phyloP scores from a whole-genome alignment of 768 basidiomycete species.

The Psilocybe cubensis region DNA sequence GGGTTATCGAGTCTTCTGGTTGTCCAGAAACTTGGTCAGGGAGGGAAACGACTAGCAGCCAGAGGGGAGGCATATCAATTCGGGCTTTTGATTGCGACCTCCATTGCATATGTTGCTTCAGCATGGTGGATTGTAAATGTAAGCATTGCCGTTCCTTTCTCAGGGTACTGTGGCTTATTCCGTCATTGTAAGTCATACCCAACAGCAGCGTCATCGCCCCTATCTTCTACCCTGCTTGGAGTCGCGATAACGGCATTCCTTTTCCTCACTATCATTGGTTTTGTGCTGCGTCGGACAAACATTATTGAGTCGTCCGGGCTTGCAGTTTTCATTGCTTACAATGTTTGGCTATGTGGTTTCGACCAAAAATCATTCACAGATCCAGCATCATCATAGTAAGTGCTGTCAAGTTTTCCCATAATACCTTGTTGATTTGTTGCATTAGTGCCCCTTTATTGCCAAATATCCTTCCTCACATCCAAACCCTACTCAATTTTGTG shows the following conservation, averaged over 20 bases:
- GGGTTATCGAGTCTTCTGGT: constrained; percentile 84
- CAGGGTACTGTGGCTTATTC: constrained; percentile 12
- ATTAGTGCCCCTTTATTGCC: constrained; percentile 72
- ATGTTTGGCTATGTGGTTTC: constrained; percentile 88
- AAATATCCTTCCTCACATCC: constrained; percentile 81
- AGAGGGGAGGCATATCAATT: constrained; percentile 81
- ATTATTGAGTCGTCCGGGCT: constrained; percentile 91
- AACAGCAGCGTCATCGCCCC: constrained; percentile 78
- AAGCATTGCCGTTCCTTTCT: constrained; percentile 31
- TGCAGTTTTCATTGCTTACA: constrained; percentile 87
- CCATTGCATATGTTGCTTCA: constrained; percentile 78
- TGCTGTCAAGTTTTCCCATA: constrained; percentile 15
- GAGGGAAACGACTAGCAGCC: constrained; percentile 69
- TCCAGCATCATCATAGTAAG: constrained; percentile 78
- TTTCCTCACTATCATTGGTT: constrained; percentile 92
- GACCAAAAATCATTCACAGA: constrained; percentile 75
- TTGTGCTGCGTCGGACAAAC: constrained; percentile 85
- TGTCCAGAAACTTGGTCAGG: constrained; percentile 79
- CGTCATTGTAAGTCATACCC: constrained; percentile 67
- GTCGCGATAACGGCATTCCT: constrained; percentile 86
- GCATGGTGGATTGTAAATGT: constrained; percentile 89
- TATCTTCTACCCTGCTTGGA: constrained; percentile 89
- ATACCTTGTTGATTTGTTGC: neutral
- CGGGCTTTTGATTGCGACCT: constrained; percentile 72
- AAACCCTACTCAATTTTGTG: constrained; percentile 79